phyloP scores from a whole-genome alignment of 768 basidiomycete species.

The Terana coerulea region DNA sequence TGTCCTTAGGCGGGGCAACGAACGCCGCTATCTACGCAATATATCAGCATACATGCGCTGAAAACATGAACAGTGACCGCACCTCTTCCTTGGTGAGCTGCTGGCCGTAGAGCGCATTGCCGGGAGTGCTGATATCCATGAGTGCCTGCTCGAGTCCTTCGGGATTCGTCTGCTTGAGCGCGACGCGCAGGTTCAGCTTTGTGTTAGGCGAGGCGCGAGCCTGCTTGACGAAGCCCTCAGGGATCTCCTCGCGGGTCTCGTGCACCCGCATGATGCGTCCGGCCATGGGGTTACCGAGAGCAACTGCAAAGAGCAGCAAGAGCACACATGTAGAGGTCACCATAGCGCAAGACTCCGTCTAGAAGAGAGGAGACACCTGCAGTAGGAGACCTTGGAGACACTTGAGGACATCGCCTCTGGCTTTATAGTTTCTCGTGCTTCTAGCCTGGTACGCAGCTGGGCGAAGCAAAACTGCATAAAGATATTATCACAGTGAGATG shows the following conservation, averaged over 20 bases:
- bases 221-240: conserved; percentile 25
- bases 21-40: conserved; percentile 24
- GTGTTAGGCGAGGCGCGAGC: conserved; percentile 29
- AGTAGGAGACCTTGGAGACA: background rate
- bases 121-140: conserved; percentile 35
- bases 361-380: conserved; percentile 6
- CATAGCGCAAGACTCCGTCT: conserved; percentile 16
- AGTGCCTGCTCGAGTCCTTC: conserved; percentile 34
- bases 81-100: conserved; percentile 38
- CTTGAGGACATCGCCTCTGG: background rate
- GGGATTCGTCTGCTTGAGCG: conserved; percentile 32
- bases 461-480: conserved; percentile 1
- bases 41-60: background rate
- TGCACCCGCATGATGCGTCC: conserved; percentile 26
- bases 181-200: conserved; percentile 34
- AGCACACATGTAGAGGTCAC: conserved; percentile 13
- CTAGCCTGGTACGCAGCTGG: background rate
- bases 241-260: conserved; percentile 24
- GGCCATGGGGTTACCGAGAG: conserved; percentile 17
- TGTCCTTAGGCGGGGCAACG: conserved; percentile 25
- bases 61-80: no score
- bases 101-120: conserved; percentile 33
- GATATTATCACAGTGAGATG: conserved; percentile 8
- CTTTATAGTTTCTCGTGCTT: conserved; percentile 3
- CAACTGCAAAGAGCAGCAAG: conserved; percentile 12